Base-by-base conservation (phyloP, 1,284 basidiomycete species). In the Ustilago curta region DNA sequence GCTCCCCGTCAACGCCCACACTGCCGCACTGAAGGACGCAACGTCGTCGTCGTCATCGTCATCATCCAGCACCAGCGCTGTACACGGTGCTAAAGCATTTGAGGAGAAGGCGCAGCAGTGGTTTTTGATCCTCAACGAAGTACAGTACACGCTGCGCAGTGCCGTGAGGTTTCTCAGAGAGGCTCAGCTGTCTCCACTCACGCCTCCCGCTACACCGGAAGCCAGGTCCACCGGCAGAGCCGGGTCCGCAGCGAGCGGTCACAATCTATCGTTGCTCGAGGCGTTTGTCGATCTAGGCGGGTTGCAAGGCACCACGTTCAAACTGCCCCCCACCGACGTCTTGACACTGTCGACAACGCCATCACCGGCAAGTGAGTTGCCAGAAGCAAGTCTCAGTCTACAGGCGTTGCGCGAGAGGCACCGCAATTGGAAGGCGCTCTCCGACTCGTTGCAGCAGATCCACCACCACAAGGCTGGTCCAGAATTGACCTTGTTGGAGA, bases 121-220 rank as follows among this genome's bases (percentile, higher is more conserved):
- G 75, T 77, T 77, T 52, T 31, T 45, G 21, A 74, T 71, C 57
- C 70, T 77, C 59, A 77, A 75, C 62, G 71, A 77, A 48, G 75
- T 77, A 18, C 75, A 77, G 57, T 70, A 68, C 56, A 59, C 68
- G 6, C 62, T 77, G 0, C 55, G 75, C 0, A 67, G 59, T 19
- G 75, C 66, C 0, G 70, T 74, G 4, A 35, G 67, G 7, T 73
- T 74, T 29, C 44, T 77, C 2, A 35, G 75, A 12, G 66, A 73
- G 25, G 50, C 70, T 0, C 71, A 77, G 37, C 64, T 77, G 8
- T 58, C 75, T 2, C 68, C 75, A 0, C 50, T 77, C 27, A 61
- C 71, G 2, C 42, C 53, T 1, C 67, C 75, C 0, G 67, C 45
- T 5, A 55, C 44, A 9, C 52, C 71, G 35, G 59, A 70, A 6